Base-by-base conservation (phyloP, 2,329 filamentous ascomycete species). In the Botrytis medusae region DNA sequence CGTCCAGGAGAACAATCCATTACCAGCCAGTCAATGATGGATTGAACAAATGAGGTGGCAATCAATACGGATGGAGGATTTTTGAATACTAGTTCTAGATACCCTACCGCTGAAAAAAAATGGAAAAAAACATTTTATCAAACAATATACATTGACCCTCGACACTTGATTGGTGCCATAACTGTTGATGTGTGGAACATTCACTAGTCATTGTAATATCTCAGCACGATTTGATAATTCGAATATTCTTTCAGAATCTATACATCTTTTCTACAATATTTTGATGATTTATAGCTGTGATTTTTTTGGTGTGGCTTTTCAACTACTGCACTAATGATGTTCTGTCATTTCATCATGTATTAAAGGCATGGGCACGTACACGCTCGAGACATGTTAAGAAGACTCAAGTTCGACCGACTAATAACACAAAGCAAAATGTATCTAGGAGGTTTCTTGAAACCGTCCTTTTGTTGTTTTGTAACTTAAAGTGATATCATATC, bases 1-100 rank as follows among this genome's bases (percentile, higher is more conserved):
- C 34, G 25, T 42, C 12, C 22, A 32, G 48, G 42, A 42, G 25
- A 54, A 59, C 7, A 20, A 16, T 32, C 34, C 40, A 42, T 40
- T n/a, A 40, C 34, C 9, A 72, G 46, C 42, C 63, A 40, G 71
- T 61, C 32, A 62, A 42, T 70, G 34, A 57, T 29, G n/a, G 64
- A 54, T 54, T 29, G 48, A 54, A 68, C 29, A 14, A 29, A 68
- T 7, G 32, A 68, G 64, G n/a, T 57, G 48, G n/a, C 32, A 32
- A 22, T 37, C 25, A 69, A 32, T 12, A 42, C 12, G 32, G 25
- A 62, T 22, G 48, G 65, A 57, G 48, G 65, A 42, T 57, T 42
- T 57, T 69, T 42, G 48, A 57, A 69, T 57, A 42, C 32, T 69
- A 69, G 65, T 69, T 57, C 37, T 42, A 57, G 65, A 69, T 57